phyloP scores from a whole-genome alignment of 306 rosid species.

The Comarum palustre region DNA sequence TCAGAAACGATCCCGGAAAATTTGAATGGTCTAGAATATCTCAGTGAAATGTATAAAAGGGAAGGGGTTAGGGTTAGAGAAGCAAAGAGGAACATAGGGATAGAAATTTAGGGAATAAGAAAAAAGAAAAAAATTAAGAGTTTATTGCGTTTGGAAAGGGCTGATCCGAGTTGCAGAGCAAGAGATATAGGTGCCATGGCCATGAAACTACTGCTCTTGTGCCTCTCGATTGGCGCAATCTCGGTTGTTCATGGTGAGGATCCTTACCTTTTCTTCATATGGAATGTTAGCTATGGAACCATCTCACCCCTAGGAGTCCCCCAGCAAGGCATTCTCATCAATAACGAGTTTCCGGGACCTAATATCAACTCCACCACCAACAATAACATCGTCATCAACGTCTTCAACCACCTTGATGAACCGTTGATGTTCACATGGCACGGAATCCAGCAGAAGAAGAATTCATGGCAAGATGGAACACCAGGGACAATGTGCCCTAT shows the following conservation, averaged over 20 bases:
- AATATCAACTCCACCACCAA: conserved; percentile 60
- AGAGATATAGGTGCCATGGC: neutral
- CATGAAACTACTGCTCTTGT: neutral
- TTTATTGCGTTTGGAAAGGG: conserved; percentile 6
- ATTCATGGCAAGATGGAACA: conserved; percentile 62
- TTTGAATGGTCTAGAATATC: neutral
- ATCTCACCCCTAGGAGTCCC: conserved; percentile 63
- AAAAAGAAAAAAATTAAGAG: neutral
- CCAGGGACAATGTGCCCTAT: conserved; percentile 61
- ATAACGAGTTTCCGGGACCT: conserved; percentile 61
- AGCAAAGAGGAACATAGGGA: neutral
- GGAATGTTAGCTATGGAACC: conserved; percentile 64
- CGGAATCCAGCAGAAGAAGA: conserved; percentile 66
- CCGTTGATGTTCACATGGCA: conserved; percentile 54
- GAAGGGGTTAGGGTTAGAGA: neutral
- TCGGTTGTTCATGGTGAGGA: conserved; percentile 39
- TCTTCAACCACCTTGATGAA: conserved; percentile 60
- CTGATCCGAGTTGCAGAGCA: neutral
- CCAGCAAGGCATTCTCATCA: conserved; percentile 68
- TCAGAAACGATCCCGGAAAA: neutral
- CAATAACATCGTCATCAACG: conserved; percentile 53
- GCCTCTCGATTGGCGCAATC: conserved; percentile 24
- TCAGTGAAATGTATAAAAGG: neutral
- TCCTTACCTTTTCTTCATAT: conserved; percentile 53
- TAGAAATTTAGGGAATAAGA: neutral